phyloP scores from a whole-genome alignment of 495 filamentous ascomycete genomes.

The Aspergillus avenaceus region DNA sequence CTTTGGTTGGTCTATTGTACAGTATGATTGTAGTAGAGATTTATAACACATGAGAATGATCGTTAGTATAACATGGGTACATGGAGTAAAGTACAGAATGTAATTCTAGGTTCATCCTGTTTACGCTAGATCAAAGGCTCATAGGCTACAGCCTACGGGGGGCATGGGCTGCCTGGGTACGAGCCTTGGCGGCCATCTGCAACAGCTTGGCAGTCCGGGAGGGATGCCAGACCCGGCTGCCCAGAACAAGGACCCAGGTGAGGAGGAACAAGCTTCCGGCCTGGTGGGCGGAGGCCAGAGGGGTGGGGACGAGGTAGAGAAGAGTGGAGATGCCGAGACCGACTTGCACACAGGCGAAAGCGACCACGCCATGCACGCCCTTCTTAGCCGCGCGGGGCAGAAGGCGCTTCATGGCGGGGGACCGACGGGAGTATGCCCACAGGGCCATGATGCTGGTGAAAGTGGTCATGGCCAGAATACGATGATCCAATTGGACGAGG shows the following conservation, averaged over 20 bases:
- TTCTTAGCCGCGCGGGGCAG: slow-evolving; percentile 63
- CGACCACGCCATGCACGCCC: slow-evolving; percentile 75
- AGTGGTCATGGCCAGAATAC: slow-evolving; percentile 84
- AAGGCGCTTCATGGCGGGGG: slow-evolving; percentile 52
- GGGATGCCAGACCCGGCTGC: slow-evolving; percentile 56
- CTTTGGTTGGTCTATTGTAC: slow-evolving; percentile 12
- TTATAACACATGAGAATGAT: slow-evolving; percentile 1
- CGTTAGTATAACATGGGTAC: not conserved
- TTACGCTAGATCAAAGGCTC: not conserved
- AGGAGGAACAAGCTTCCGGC: slow-evolving; percentile 83
- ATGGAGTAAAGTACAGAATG: not conserved
- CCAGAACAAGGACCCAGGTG: slow-evolving; percentile 75
- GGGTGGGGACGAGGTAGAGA: slow-evolving; percentile 86
- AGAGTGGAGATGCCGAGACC: slow-evolving; percentile 83
- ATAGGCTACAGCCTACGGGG: slow-evolving; percentile 24
- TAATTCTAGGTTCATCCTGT: not conserved
- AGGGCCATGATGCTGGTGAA: slow-evolving; percentile 76
- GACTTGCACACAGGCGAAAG: slow-evolving; percentile 78
- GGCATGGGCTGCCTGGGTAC: slow-evolving; percentile 25
- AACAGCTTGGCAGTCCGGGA: slow-evolving; percentile 45
- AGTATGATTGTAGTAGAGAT: slow-evolving; percentile 18
- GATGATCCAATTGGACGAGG: slow-evolving; percentile 89
- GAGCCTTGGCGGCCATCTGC: slow-evolving; percentile 39
- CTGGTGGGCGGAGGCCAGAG: slow-evolving; percentile 87
- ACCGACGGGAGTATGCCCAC: slow-evolving; percentile 70